Percentiles rank a stretch among this genome's conserved stretches.
Conservation (phyloP, 805 yeast genomes). For the Sporopachydermia lactativora region DNA sequence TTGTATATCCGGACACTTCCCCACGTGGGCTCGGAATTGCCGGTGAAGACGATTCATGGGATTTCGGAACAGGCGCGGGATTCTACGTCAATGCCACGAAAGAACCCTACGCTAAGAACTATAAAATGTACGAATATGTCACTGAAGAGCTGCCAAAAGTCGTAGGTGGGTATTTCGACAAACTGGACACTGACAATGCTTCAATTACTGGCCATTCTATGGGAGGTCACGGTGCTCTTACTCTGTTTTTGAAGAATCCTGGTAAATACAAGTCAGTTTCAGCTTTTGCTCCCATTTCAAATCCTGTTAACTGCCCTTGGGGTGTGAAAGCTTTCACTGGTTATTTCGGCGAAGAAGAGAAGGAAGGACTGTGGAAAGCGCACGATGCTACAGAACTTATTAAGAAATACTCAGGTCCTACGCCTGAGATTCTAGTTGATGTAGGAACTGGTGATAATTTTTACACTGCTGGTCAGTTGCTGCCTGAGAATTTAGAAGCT, state of each 20-base stretch:
- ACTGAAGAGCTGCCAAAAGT: constrained; percentile 52
- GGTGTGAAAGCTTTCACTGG: constrained; percentile 73
- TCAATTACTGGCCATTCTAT: constrained; percentile 94
- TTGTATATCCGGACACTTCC: constrained; percentile 93
- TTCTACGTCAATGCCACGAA: constrained; percentile 79
- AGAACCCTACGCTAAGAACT: constrained; percentile 56
- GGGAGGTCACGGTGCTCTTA: constrained; percentile 94
- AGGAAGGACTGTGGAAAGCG: constrained; percentile 42
- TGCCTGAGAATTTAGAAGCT: constrained; percentile 60
- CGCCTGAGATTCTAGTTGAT: constrained; percentile 60
- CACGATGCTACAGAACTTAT: constrained; percentile 82
- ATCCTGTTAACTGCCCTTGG: constrained; percentile 74
- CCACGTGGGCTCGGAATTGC: constrained; percentile 72
- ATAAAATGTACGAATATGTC: constrained; percentile 78
- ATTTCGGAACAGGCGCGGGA: constrained; percentile 92
- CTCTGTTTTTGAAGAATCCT: constrained; percentile 54
- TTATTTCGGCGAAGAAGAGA: constrained; percentile 50
- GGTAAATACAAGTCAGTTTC: constrained; percentile 64
- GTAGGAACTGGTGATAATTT: constrained; percentile 74
- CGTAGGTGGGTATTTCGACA: constrained; percentile 27
- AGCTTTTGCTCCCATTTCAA: constrained; percentile 83
- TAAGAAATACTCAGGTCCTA: constrained; percentile 36
- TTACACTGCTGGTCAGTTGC: constrained; percentile 45
- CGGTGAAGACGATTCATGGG: constrained; percentile 79
- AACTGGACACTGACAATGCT: constrained; percentile 42